These are phyloP conservation scores for Sporobolomyces roseus DNA, from an alignment of 768 basidiomycete species.

Conservation along the genomic window DNA sequence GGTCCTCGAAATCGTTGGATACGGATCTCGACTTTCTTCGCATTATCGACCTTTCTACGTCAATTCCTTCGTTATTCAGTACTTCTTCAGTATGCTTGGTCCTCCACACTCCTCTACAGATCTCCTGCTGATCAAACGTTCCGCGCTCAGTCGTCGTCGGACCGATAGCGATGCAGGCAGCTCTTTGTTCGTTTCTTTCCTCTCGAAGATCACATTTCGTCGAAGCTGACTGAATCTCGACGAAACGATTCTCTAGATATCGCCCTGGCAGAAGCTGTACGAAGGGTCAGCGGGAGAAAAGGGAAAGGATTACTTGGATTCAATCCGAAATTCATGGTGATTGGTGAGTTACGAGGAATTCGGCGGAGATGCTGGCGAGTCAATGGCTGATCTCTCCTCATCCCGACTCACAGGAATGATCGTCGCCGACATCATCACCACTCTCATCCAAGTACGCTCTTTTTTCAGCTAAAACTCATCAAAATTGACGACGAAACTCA, in stretches of 20 bases:
- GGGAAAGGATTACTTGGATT: slow-evolving; percentile 43
- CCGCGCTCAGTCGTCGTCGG: neutral
- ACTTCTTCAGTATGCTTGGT: no score
- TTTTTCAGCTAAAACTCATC: no score
- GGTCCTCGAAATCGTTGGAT: slow-evolving; percentile 49
- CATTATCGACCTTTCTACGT: slow-evolving; percentile 43
- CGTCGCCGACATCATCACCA: slow-evolving; percentile 45
- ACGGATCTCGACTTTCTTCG: slow-evolving; percentile 45
- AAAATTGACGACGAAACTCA: no score
- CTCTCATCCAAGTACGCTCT: slow-evolving; percentile 48
- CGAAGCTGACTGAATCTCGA: no score
- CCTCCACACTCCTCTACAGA: no score
- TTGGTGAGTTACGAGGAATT: slow-evolving; percentile 6
- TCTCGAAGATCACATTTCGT: no score
- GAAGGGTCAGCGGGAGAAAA: slow-evolving; percentile 26
- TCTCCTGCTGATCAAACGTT: no score
- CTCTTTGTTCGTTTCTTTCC: no score
- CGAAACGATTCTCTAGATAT: no score
- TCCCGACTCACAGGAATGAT: slow-evolving; percentile 48
- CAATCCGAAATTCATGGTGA: slow-evolving; percentile 35
- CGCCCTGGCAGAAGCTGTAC: slow-evolving; percentile 44
- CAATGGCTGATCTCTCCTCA: neutral
- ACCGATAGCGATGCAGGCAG: slow-evolving; percentile 42
- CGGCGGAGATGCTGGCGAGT: no score
- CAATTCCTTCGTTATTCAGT: slow-evolving; percentile 40